Percentiles rank a stretch among this genome's conserved stretches.
These are phyloP conservation scores for Eurotiales sp. DNA, from an alignment of 2,329 filamentous ascomycete genomes.

Conservation along the genomic window DNA sequence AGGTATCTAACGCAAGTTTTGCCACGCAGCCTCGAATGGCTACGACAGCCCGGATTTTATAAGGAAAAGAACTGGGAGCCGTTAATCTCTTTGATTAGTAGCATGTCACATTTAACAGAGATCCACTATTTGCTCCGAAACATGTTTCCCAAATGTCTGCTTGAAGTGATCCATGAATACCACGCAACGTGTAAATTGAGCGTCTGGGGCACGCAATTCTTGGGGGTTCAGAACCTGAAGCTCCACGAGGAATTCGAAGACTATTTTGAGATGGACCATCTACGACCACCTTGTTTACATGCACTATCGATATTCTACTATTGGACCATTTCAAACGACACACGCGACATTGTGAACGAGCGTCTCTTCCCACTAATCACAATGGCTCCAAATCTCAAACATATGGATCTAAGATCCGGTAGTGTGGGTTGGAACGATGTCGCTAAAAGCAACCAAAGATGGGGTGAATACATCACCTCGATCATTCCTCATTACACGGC, in stretches of 20 bases:
- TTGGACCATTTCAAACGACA: no score
- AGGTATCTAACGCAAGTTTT: slow-evolving; percentile 33
- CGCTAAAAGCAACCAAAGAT: background rate
- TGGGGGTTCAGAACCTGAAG: background rate
- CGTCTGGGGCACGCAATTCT: background rate
- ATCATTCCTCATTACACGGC: background rate
- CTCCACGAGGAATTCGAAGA: background rate
- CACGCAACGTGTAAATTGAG: background rate
- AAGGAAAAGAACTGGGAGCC: slow-evolving; percentile 2
- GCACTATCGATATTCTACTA: background rate
- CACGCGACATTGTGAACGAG: background rate
- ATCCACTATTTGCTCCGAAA: slow-evolving; percentile 3
- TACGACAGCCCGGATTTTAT: background rate
- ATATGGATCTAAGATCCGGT: background rate
- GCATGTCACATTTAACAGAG: background rate
- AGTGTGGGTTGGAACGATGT: background rate
- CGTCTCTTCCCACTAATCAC: background rate
- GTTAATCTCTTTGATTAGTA: slow-evolving; percentile 2
- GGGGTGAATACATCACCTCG: background rate
- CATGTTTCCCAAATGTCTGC: slow-evolving; percentile 3
- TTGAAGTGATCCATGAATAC: slow-evolving; percentile 1
- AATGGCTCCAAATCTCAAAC: slow-evolving; percentile 6
- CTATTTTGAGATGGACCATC: slow-evolving; percentile 1
- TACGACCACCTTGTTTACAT: slow-evolving; percentile 5
- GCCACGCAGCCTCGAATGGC: slow-evolving; percentile 23